Base-by-base conservation (phyloP, 192 early-diverging fungal genomes). In the Thamnidium elegans region DNA sequence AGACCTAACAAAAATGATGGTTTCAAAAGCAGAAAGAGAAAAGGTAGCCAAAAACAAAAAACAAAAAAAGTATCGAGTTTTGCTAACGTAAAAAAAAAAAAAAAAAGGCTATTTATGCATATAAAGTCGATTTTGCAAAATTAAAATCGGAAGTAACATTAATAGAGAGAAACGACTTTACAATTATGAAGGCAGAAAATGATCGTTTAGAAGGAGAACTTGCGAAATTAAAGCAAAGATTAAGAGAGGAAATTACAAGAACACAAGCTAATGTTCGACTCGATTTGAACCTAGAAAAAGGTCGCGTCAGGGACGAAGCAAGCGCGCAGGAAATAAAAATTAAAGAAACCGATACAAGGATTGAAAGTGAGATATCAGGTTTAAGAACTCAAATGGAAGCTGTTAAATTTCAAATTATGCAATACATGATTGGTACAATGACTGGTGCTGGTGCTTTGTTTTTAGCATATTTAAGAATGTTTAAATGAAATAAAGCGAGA, bases 61-160 rank as follows among this genome's bases (percentile, higher is more conserved):
- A 34, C 10, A 23, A 47, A 21, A 20, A 3, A 7, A 8, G 8
- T 23, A 23, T 23, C 5, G 10, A 20, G 17, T 39, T 13, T 48
- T 3, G 3, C 46, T 45, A 26, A 26, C 26, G 3, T 48, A 19
- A 48, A 51, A 51, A 5, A 15, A 19, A 1, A 7, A n/a, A n/a
- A n/a, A n/a, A n/a, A 39, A 55, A 87, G 84, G 82, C 86, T 1
- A 77, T 93, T 20, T 94, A 95, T 71, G 88, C 89, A 66, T 89
- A 89, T 65, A 92, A 88, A 72, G 91, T 93, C 10, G 93, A 95
- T 70, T 93, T 97, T 52, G 88, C 91, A n/a, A 90, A 91, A 21
- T 81, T 97, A 15, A 88, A 90, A 58, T 86, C 86, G 4, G 94
- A 95, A 72, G 81, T 97, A 8, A 88, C 89, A 52, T 80, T 94